Conservation (phyloP, 148 eudicot genomes). For the Gaultheria prostrata region DNA sequence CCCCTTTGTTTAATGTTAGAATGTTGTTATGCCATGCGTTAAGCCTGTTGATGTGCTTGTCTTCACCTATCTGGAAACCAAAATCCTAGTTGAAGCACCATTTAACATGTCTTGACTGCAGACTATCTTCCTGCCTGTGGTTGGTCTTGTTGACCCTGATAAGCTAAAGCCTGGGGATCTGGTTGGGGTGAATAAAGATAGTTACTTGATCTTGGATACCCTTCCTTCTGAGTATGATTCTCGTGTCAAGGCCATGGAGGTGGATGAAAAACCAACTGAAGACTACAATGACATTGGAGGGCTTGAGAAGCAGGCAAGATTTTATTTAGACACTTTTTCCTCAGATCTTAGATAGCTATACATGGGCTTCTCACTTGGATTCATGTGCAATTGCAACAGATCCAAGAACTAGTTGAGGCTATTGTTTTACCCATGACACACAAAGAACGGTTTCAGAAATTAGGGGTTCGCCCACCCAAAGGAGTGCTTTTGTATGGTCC, state of each 20-base stretch:
- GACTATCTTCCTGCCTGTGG: conserved; percentile 96
- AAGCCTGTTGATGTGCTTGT: background rate
- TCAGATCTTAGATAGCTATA: background rate
- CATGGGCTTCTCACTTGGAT: conserved; percentile 17
- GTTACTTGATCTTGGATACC: conserved; percentile 92
- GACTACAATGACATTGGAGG: conserved; percentile 98
- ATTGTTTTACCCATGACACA: conserved; percentile 98
- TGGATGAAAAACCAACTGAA: conserved; percentile 98
- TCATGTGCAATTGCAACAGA: conserved; percentile 36
- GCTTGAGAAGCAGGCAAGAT: conserved; percentile 83
- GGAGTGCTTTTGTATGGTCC: conserved; percentile 97
- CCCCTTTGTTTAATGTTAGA: background rate
- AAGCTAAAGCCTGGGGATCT: conserved; percentile 92
- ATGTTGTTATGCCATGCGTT: background rate
- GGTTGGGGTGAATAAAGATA: conserved; percentile 98
- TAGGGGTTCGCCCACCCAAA: conserved; percentile 95
- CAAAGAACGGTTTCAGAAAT: conserved; percentile 81
- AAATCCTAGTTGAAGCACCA: background rate
- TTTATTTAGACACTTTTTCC: background rate
- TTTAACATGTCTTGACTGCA: conserved; percentile 31
- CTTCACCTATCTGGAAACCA: background rate
- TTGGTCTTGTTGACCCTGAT: conserved; percentile 96
- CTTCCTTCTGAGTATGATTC: conserved; percentile 96
- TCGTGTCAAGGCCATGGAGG: conserved; percentile 97
- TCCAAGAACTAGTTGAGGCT: conserved; percentile 97